phyloP scores from a whole-genome alignment of 805 yeast genomes.

The Ogataea wickerhamii region DNA sequence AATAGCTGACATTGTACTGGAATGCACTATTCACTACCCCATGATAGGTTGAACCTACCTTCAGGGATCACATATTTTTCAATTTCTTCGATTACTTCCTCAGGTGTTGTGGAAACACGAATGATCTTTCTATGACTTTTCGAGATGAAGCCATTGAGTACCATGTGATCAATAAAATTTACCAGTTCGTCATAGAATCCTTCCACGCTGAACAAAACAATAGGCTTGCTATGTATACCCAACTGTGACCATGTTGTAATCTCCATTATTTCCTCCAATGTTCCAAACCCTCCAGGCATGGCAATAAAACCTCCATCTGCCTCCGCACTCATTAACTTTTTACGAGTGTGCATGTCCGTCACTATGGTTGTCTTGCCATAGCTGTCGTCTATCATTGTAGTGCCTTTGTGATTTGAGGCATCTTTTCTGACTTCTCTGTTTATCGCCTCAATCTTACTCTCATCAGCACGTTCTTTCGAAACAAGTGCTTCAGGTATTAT shows the following conservation, averaged over 20 bases:
- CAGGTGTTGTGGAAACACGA: slow-evolving; percentile 61
- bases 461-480: slow-evolving; percentile 56
- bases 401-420: slow-evolving; percentile 60
- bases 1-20: slow-evolving; percentile 48
- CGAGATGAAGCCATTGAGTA: slow-evolving; percentile 64
- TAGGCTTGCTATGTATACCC: slow-evolving; percentile 79
- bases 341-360: slow-evolving; percentile 84
- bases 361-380: slow-evolving; percentile 84
- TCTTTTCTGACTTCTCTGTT: slow-evolving; percentile 46
- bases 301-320: slow-evolving; percentile 79
- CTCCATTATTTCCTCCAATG: slow-evolving; percentile 85
- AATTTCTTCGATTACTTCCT: slow-evolving; percentile 64
- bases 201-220: slow-evolving; percentile 68
- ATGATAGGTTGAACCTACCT: slow-evolving; percentile 70
- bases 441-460: slow-evolving; percentile 32
- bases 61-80: slow-evolving; percentile 60
- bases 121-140: slow-evolving; percentile 62
- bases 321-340: slow-evolving; percentile 78
- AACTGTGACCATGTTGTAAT: slow-evolving; percentile 87
- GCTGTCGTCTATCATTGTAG: slow-evolving; percentile 49
- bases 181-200: slow-evolving; percentile 76
- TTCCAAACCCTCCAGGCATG: slow-evolving; percentile 89
- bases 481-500: slow-evolving; percentile 83
- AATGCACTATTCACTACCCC: slow-evolving; percentile 26
- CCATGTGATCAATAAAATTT: slow-evolving; percentile 55